These are phyloP conservation scores for Fistulinella prunicolor DNA, from an alignment of 768 basidiomycete genomes.

Conservation along the genomic window DNA sequence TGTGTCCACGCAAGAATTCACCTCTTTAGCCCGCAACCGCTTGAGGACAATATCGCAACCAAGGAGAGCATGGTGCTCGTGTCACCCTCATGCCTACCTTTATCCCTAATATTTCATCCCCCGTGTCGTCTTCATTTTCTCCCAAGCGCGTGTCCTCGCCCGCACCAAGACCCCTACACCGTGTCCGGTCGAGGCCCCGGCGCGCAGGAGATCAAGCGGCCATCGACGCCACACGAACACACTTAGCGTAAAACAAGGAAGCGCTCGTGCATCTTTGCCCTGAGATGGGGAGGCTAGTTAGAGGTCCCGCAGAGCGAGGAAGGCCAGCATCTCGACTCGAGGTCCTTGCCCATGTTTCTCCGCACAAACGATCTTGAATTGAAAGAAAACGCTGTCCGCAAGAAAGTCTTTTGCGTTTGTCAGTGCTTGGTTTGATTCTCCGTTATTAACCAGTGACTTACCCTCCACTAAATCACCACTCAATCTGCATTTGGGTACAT, in stretches of 20 bases:
- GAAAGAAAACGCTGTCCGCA: too few species aligned
- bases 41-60: constrained; percentile 34
- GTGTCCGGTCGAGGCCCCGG: constrained; percentile 8
- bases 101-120: constrained; percentile 7
- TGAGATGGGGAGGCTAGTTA: constrained; percentile 23
- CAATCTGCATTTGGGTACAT: too few species aligned
- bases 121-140: constrained; percentile 13
- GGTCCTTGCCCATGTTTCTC: too few species aligned
- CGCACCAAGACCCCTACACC: background rate
- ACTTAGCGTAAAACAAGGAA: constrained; percentile 23
- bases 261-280: constrained; percentile 17
- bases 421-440: too few species aligned
- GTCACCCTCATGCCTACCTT: constrained; percentile 43
- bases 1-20: constrained; percentile 10
- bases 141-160: constrained; percentile 22
- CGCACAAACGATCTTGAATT: too few species aligned
- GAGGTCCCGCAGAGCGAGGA: too few species aligned
- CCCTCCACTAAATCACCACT: too few species aligned
- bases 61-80: constrained; percentile 53
- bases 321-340: too few species aligned
- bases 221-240: constrained; percentile 20
- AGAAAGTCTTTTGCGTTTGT: too few species aligned
- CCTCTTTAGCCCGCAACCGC: constrained; percentile 15
- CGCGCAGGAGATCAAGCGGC: constrained; percentile 19
- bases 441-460: too few species aligned